Conservation (phyloP, 179 eudicot genomes). For the Patellifolia procumbens region DNA sequence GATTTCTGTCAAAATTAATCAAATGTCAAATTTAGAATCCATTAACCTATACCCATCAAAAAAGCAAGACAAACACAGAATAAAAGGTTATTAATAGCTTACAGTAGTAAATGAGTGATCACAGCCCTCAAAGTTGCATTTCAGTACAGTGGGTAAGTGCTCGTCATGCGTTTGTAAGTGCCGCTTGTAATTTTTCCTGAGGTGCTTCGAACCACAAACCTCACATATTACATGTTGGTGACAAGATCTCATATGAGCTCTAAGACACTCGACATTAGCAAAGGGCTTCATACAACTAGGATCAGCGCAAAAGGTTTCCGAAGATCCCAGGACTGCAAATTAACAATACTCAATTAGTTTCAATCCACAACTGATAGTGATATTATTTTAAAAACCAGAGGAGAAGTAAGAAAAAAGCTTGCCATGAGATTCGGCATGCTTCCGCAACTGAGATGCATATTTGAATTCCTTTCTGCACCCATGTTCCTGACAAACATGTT, state of each 20-base stretch:
- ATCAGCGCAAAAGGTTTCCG: conserved; percentile 66
- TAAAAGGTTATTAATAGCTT: conserved; percentile 18
- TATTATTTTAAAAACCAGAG: neutral
- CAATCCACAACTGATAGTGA: neutral
- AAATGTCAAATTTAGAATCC: neutral
- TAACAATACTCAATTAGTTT: neutral
- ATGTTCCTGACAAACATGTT: conserved; percentile 54
- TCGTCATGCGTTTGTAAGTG: conserved; percentile 60
- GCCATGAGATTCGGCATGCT: conserved; percentile 86
- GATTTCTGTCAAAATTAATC: conserved; percentile 47
- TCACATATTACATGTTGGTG: conserved; percentile 64
- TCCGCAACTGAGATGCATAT: conserved; percentile 56
- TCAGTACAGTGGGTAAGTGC: conserved; percentile 38
- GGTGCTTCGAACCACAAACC: conserved; percentile 68
- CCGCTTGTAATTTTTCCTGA: conserved; percentile 70
- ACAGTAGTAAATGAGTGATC: conserved; percentile 58
- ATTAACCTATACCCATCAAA: neutral
- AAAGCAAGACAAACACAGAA: neutral
- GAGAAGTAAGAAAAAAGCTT: conserved; percentile 15
- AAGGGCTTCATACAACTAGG: conserved; percentile 75
- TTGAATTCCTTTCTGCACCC: conserved; percentile 90
- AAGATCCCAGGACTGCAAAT: conserved; percentile 54
- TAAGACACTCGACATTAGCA: conserved; percentile 58
- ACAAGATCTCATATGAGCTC: conserved; percentile 60
- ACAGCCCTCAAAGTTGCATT: conserved; percentile 63